These are phyloP conservation scores for Scheffersomyces quercinus DNA, from an alignment of 1,139 yeast genomes.

Conservation along the genomic window DNA sequence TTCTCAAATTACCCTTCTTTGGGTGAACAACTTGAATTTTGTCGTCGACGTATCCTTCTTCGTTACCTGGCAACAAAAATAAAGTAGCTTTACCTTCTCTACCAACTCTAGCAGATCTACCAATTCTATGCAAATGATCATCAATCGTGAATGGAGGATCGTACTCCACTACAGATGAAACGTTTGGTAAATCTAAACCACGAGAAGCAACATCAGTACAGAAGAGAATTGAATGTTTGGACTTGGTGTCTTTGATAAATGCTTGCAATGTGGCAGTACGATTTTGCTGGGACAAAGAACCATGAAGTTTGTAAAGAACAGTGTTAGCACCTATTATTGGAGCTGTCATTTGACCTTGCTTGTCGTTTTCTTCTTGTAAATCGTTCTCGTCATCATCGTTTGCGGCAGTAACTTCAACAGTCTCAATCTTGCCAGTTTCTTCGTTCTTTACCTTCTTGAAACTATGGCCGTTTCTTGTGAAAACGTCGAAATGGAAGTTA, in stretches of 20 bases:
- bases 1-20: constrained; percentile 41
- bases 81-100: constrained; percentile 64
- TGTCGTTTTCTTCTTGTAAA: constrained; percentile 23
- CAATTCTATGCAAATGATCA: constrained; percentile 72
- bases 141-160: constrained; percentile 73
- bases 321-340: constrained; percentile 52
- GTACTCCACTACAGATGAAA: constrained; percentile 62
- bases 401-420: constrained; percentile 14
- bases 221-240: constrained; percentile 64
- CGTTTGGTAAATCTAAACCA: constrained; percentile 69
- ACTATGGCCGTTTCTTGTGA: constrained; percentile 57
- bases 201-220: constrained; percentile 82
- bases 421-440: constrained; percentile 24
- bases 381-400: constrained; percentile 16
- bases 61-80: constrained; percentile 83
- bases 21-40: constrained; percentile 58
- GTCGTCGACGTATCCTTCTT: constrained; percentile 76
- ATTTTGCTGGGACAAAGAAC: constrained; percentile 79
- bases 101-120: constrained; percentile 77
- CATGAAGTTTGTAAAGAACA: constrained; percentile 79
- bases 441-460: constrained; percentile 31
- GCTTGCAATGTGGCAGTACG: constrained; percentile 76
- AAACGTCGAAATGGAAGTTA: constrained; percentile 80
- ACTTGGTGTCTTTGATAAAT: constrained; percentile 47
- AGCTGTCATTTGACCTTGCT: constrained; percentile 49